Conservation (phyloP, 202 grass and related monocot species). For the Zizania palustris region DNA sequence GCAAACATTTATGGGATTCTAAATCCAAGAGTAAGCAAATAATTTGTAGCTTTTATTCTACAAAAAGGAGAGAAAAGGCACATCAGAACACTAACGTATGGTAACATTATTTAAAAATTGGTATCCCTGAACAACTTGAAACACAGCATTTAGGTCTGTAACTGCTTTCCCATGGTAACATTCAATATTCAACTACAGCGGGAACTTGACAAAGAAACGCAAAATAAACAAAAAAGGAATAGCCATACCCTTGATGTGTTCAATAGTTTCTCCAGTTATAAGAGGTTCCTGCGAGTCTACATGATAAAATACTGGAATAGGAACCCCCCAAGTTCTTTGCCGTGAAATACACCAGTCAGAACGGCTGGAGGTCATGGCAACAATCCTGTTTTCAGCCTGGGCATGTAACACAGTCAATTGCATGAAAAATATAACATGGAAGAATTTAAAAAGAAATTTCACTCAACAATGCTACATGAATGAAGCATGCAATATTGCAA, state of each 20-base stretch:
- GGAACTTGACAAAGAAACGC: slow-evolving; percentile 28
- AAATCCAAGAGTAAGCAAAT: slow-evolving; percentile 28
- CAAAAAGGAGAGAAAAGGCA: neutral
- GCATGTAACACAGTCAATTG: slow-evolving; percentile 36
- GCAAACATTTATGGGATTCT: slow-evolving; percentile 4
- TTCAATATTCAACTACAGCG: slow-evolving; percentile 21
- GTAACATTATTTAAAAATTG: slow-evolving; percentile 6
- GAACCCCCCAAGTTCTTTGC: slow-evolving; percentile 98
- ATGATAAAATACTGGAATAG: slow-evolving; percentile 97
- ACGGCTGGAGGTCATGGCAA: slow-evolving; percentile 85
- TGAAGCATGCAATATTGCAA: slow-evolving; percentile 15
- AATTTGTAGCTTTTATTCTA: neutral
- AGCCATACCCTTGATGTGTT: slow-evolving; percentile 74
- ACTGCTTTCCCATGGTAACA: neutral
- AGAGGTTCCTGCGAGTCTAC: slow-evolving; percentile 82
- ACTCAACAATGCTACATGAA: slow-evolving; percentile 21
- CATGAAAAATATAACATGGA: slow-evolving; percentile 21
- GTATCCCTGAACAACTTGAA: slow-evolving; percentile 5
- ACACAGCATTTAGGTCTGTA: slow-evolving; percentile 17
- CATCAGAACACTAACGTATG: neutral
- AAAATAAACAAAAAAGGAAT: slow-evolving; percentile 27
- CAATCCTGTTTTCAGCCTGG: slow-evolving; percentile 93
- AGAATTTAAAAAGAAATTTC: slow-evolving; percentile 14
- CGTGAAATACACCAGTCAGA: slow-evolving; percentile 99
- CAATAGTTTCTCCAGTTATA: slow-evolving; percentile 92